Base-by-base conservation (phyloP, 2,329 filamentous ascomycete species). In the Cercospora janseana region DNA sequence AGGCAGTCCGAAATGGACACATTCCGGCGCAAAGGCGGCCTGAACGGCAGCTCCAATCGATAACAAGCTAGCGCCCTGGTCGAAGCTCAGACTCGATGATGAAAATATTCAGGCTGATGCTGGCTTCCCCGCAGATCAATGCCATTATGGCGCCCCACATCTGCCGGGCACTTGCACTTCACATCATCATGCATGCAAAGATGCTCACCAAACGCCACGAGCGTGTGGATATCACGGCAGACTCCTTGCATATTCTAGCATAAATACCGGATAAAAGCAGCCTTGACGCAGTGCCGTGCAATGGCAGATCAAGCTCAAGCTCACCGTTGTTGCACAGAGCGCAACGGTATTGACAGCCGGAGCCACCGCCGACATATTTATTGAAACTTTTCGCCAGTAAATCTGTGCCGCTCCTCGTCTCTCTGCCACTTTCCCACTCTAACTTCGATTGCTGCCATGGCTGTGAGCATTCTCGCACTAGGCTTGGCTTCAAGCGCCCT, bases 21-120 rank as follows among this genome's bases (percentile, higher is more conserved):
- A n/a, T n/a, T n/a, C n/a, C n/a, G n/a, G n/a, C n/a, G n/a, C n/a
- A n/a, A n/a, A n/a, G n/a, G n/a, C n/a, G n/a, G n/a, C n/a, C n/a
- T n/a, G n/a, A n/a, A n/a, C n/a, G n/a, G n/a, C n/a, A n/a, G n/a
- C n/a, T n/a, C n/a, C n/a, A n/a, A n/a, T n/a, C n/a, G n/a, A n/a
- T n/a, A n/a, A n/a, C n/a, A n/a, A n/a, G n/a, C n/a, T n/a, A n/a
- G n/a, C n/a, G n/a, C n/a, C n/a, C n/a, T n/a, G n/a, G n/a, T n/a
- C n/a, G n/a, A n/a, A n/a, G n/a, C n/a, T n/a, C n/a, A n/a, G n/a
- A n/a, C n/a, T n/a, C n/a, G n/a, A n/a, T n/a, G n/a, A n/a, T n/a
- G n/a, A 13, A n/a, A 20, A 40, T 40, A 40, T 40, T 40, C 35
- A 40, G 35, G 21, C 35, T 40, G 35, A 40, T 40, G 8, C 8